phyloP scores from a whole-genome alignment of 805 yeast genomes.

The Wickerhamiella kazuoi region DNA sequence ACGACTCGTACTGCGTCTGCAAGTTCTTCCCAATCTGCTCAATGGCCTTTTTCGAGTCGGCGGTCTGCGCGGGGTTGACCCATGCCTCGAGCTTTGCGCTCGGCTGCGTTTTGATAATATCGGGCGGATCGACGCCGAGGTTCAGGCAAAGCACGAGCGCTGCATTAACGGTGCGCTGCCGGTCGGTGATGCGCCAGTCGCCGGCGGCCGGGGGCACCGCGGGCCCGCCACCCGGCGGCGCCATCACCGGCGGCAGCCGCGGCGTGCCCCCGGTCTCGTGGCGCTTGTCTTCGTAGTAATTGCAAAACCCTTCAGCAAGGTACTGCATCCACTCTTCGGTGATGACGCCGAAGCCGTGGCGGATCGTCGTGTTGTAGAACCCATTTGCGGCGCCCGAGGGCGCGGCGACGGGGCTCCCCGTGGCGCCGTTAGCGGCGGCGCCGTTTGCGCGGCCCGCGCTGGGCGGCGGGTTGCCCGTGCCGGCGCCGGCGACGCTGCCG shows the following conservation, averaged over 20 bases:
- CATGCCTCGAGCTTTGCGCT: conserved; percentile 86
- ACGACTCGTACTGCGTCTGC: conserved; percentile 76
- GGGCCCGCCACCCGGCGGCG: no score
- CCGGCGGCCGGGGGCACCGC: conserved; percentile 24
- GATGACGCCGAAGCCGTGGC: conserved; percentile 36
- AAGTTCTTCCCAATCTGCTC: conserved; percentile 79
- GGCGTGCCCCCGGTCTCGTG: conserved; percentile 85
- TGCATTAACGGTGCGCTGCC: conserved; percentile 85
- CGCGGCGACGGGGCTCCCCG: no score
- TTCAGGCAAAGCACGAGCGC: conserved; percentile 82
- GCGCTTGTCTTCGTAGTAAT: conserved; percentile 80
- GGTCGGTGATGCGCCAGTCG: conserved; percentile 88
- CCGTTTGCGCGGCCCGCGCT: no score
- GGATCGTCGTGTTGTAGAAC: conserved; percentile 23
- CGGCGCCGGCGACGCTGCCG: neutral
- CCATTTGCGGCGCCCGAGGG: no score
- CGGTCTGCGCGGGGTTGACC: conserved; percentile 69
- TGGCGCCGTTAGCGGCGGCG: no score
- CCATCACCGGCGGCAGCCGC: no score
- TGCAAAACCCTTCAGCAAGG: conserved; percentile 39
- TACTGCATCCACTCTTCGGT: conserved; percentile 14
- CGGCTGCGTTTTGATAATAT: conserved; percentile 78
- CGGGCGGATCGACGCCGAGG: conserved; percentile 95
- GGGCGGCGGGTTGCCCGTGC: no score
- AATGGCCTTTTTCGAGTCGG: conserved; percentile 77